A percentile compares a stretch with the other conserved stretches of the same genome.
These are phyloP conservation scores for Amaranthus tricolor DNA, from an alignment of 179 eudicot species.

Conservation along the genomic window DNA sequence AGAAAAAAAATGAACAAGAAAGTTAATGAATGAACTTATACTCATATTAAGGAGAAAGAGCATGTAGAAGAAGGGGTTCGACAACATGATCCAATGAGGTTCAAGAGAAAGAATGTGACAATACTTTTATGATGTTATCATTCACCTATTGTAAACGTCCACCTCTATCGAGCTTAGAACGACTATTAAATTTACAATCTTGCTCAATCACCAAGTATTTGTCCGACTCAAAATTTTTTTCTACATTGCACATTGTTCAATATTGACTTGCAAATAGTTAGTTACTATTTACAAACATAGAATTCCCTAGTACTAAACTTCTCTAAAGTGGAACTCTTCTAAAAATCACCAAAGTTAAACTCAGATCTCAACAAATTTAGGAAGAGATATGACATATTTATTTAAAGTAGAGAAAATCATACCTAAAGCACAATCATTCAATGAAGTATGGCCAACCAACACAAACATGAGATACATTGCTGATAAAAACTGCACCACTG, in stretches of 20 bases:
- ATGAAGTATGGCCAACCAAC: constrained; percentile 32
- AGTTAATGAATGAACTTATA: too few species aligned
- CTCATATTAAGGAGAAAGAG: too few species aligned
- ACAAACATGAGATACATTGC: constrained; percentile 43
- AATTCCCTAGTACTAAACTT: neutral
- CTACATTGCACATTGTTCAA: neutral
- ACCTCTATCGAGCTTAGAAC: too few species aligned
- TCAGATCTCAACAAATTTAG: neutral
- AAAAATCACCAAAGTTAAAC: neutral
- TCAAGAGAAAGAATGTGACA: too few species aligned
- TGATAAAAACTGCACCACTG: constrained; percentile 45
- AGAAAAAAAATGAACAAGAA: too few species aligned
- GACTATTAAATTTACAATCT: too few species aligned
- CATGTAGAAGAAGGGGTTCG: too few species aligned
- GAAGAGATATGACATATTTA: neutral
- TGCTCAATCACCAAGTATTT: too few species aligned
- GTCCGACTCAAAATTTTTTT: neutral
- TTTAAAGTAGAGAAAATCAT: constrained; percentile 15
- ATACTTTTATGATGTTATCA: too few species aligned
- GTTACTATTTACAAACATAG: neutral
- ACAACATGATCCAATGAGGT: too few species aligned
- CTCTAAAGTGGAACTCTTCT: neutral
- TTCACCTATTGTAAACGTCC: too few species aligned
- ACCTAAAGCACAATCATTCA: constrained; percentile 48
- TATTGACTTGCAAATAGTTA: neutral